Base-by-base conservation (phyloP, 495 filamentous ascomycete genomes). In the Podospora conica region DNA sequence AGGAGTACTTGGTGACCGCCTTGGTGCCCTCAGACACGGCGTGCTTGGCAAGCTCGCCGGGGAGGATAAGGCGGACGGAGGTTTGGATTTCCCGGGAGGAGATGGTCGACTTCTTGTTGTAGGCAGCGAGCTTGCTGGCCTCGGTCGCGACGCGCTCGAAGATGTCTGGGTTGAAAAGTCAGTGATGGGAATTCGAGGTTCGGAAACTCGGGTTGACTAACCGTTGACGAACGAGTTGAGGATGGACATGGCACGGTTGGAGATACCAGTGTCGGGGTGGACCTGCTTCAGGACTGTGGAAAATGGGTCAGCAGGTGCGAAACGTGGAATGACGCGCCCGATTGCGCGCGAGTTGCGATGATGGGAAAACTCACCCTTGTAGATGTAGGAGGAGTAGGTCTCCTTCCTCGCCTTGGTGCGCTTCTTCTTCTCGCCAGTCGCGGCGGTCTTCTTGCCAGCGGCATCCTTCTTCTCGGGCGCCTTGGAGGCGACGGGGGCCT, bases 81-180 rank as follows among this genome's bases (percentile, higher is more conserved):
- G 95, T 98, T 87, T 98, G 95, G 77, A 98, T 98, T 83, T 98
- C 95, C 77, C 95, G 90, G 68, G 94, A 97, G 24, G 95, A 98
- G 84, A 98, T 98, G 81, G 95, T 98, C 56, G 94, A 97, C 86
- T 98, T 98, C 91, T 98, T 98, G 89, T 98, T 98, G 86, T 98
- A 98, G 62, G 95, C 96, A 71, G 95, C 95, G 58, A 98, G 88
- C 89, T 98, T 98, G 77, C 92, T 97, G 55, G 95, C 95, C 81
- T 98, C 95, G 63, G 95, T 98, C 59, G 95, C 95, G 72, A 98
- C 95, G 72, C 95, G 96, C 89, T 98, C 95, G 81, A 98, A 98
- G 78, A 98, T 98, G 76, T 98, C 93, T 97, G 68, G 25, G 9
- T 1, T 4, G 25, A 29, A 65, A 61, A 53, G 70, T 80, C 75